Percentiles rank a stretch among this genome's conserved stretches.
These are phyloP conservation scores for Quillaja saponaria DNA, from an alignment of 306 rosid genomes.

Conservation along the genomic window DNA sequence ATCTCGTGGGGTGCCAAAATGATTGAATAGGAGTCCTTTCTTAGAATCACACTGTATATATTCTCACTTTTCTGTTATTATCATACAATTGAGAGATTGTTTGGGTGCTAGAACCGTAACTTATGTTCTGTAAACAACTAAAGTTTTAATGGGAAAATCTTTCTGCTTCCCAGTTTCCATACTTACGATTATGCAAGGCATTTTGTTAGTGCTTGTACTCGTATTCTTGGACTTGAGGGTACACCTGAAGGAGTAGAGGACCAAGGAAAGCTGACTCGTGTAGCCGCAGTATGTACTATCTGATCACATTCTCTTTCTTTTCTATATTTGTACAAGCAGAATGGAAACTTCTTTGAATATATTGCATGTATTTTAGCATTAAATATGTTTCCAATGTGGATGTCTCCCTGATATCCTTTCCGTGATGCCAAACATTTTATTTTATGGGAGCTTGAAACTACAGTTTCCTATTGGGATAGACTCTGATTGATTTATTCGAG, in stretches of 20 bases:
- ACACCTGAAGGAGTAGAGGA: slow-evolving; percentile 99
- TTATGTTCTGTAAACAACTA: too few relatives aligned
- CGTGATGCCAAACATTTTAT: slow-evolving; percentile 30
- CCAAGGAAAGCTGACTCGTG: slow-evolving; percentile 93
- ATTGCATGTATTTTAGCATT: slow-evolving; percentile 29
- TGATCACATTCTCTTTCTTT: slow-evolving; percentile 29
- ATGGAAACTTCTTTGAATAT: slow-evolving; percentile 8
- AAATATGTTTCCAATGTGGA: slow-evolving; percentile 21
- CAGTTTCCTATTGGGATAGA: slow-evolving; percentile 99
- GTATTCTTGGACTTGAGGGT: slow-evolving; percentile 92
- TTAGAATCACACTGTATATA: too few relatives aligned
- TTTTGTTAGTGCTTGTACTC: slow-evolving; percentile 96
- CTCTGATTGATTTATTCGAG: slow-evolving; percentile 77
- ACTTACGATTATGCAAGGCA: slow-evolving; percentile 98
- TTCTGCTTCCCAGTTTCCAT: slow-evolving; percentile 68
- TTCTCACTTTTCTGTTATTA: too few relatives aligned
- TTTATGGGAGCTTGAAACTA: slow-evolving; percentile 39
- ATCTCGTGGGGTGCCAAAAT: too few relatives aligned
- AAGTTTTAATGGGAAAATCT: slow-evolving; percentile 11
- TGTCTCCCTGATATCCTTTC: slow-evolving; percentile 32
- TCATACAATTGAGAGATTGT: too few relatives aligned
- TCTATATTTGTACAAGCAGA: slow-evolving; percentile 19
- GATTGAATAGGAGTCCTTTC: too few relatives aligned
- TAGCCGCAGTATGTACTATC: slow-evolving; percentile 77
- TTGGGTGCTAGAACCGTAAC: too few relatives aligned